Conservation (phyloP, 2,329 filamentous ascomycete genomes). For the Aspergillus bombycis region DNA sequence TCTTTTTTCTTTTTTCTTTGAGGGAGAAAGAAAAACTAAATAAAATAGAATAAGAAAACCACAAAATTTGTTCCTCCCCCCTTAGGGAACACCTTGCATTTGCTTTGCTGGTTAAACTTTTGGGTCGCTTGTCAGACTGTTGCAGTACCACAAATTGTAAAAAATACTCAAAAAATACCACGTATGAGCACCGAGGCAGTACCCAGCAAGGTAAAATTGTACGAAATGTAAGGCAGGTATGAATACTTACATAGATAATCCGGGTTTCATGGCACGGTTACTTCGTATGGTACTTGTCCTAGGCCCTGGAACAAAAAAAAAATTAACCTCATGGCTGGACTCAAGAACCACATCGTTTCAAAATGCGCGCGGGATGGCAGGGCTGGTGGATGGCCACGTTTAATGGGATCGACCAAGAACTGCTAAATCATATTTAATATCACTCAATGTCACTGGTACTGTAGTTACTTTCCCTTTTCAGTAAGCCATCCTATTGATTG, state of each 20-base stretch:
- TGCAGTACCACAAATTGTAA: conserved; percentile 1
- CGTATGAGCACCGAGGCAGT: neutral
- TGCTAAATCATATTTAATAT: conserved; percentile 5
- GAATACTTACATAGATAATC: neutral
- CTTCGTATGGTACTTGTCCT: neutral
- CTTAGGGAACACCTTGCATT: conserved; percentile 3
- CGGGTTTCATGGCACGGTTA: neutral
- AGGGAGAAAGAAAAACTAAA: neutral
- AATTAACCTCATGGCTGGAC: conserved; percentile 11
- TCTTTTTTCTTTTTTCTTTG: neutral
- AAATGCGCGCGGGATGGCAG: conserved; percentile 13
- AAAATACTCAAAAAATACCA: neutral
- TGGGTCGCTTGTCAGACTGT: conserved; percentile 9
- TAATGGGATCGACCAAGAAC: conserved; percentile 14
- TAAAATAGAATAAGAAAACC: neutral
- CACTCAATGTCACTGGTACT: neutral
- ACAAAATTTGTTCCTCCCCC: neutral
- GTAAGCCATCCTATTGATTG: neutral
- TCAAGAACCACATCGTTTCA: conserved; percentile 19
- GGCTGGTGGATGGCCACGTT: conserved; percentile 13
- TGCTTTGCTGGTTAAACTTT: conserved; percentile 8
- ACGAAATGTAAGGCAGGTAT: neutral
- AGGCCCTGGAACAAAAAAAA: neutral
- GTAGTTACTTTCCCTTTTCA: conserved; percentile 6
- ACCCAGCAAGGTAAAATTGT: neutral